Evolutionary conservation across 176 grass and related monocot species (phyloP).

Genomic region (Triticum aestivum): DNA sequence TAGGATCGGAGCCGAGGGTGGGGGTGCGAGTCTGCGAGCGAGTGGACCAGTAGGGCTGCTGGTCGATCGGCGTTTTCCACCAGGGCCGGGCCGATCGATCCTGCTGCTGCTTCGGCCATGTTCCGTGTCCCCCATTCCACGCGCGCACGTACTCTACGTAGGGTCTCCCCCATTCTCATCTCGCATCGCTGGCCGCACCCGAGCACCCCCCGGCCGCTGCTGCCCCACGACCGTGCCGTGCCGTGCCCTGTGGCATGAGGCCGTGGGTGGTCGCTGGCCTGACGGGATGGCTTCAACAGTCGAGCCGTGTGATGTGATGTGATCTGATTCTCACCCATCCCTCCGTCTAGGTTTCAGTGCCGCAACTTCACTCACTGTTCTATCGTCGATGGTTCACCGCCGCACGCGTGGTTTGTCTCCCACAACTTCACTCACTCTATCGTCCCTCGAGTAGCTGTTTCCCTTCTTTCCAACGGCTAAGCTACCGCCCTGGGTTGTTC

Average conservation of each 20-base stretch:
- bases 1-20: not conserved
- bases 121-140: slow-evolving; percentile 8
- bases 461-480: not conserved
- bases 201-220: no score
- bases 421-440: not conserved
- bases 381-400: no score
- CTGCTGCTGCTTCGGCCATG: slow-evolving; percentile 1
- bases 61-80: slow-evolving; percentile 27
- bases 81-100: not conserved
- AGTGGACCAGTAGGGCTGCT: not conserved
- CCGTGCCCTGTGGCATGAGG: no score
- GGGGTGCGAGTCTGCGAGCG: no score
- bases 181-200: no score
- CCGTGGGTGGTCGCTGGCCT: no score
- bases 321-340: not conserved
- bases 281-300: not conserved
- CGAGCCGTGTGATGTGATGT: not conserved
- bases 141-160: not conserved
- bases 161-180: not conserved
- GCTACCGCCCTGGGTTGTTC: no score
- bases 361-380: no score
- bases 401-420: not conserved
- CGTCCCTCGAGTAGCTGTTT: not conserved
- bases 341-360: no score
- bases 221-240: no score